phyloP scores from a whole-genome alignment of 139 green algal species.

The Chlamydomonas asymmetrica region DNA sequence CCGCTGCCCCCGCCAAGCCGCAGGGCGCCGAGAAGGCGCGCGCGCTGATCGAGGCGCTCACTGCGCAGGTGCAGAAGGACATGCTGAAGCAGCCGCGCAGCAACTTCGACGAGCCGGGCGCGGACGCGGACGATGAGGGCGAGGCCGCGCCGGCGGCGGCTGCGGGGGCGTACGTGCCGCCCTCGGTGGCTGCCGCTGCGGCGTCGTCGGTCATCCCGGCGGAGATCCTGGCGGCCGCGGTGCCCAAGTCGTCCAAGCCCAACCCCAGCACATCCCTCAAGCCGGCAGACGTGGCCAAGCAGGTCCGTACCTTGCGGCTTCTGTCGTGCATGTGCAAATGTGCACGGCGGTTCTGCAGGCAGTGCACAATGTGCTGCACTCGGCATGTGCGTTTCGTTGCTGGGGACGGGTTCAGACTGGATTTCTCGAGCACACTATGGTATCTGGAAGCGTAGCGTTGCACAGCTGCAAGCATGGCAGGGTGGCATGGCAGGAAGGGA shows the following conservation, averaged over 20 bases:
- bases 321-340: neutral
- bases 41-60: slow-evolving; percentile 47
- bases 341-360: no score
- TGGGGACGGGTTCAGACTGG: no score
- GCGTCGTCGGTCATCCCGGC: neutral
- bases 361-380: no score
- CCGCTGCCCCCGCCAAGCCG: slow-evolving; percentile 19
- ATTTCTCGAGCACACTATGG: no score
- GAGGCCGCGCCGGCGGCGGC: slow-evolving; percentile 23
- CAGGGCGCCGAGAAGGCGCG: slow-evolving; percentile 52
- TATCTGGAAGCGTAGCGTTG: no score
- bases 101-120: neutral
- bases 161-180: no score
- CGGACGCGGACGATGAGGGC: slow-evolving; percentile 11
- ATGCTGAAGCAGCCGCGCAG: slow-evolving; percentile 18
- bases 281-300: slow-evolving; percentile 14
- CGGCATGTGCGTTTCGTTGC: no score
- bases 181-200: neutral
- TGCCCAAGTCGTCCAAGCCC: neutral
- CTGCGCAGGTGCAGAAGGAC: slow-evolving; percentile 34
- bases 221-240: neutral
- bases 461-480: no score
- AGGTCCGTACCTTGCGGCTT: neutral
- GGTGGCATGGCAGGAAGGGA: no score
- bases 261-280: slow-evolving; percentile 2